A percentile compares a stretch with the other conserved stretches of the same genome.
Evolutionary conservation across 257 asterid species (phyloP).

Genomic region (Datura wrightii): DNA sequence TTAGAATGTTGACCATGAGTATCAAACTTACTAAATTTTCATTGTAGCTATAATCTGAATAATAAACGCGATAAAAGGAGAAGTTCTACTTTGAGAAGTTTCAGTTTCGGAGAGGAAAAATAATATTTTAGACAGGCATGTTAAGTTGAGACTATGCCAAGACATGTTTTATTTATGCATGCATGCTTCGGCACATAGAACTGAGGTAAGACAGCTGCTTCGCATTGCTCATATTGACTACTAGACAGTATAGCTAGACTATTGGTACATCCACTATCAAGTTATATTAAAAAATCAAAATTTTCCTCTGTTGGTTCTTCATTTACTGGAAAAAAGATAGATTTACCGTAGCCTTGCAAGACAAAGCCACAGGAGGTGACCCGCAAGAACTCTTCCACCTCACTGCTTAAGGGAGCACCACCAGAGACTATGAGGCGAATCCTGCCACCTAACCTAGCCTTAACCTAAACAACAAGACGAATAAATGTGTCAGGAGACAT

Average conservation of each 20-base stretch:
- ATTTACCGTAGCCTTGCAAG: constrained; percentile 90
- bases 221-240: not conserved
- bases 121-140: not conserved
- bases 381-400: constrained; percentile 90
- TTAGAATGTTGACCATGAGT: not conserved
- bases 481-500: constrained; percentile 27
- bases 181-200: not conserved
- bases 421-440: constrained; percentile 90
- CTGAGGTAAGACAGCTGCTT: not conserved
- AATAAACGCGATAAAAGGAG: not conserved
- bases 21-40: not conserved
- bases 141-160: not conserved
- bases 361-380: constrained; percentile 95
- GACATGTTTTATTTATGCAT: not conserved
- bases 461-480: constrained; percentile 54
- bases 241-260: not conserved
- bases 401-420: constrained; percentile 92
- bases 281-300: not conserved
- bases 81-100: not conserved
- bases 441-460: constrained; percentile 87
- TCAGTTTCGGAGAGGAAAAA: not conserved
- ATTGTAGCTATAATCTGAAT: not conserved
- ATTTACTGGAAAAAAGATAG: not conserved
- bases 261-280: not conserved
- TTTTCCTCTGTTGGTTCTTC: not conserved